Evolutionary conservation across 441 rosid species (phyloP).

Genomic region (Gossypium davidsonii): DNA sequence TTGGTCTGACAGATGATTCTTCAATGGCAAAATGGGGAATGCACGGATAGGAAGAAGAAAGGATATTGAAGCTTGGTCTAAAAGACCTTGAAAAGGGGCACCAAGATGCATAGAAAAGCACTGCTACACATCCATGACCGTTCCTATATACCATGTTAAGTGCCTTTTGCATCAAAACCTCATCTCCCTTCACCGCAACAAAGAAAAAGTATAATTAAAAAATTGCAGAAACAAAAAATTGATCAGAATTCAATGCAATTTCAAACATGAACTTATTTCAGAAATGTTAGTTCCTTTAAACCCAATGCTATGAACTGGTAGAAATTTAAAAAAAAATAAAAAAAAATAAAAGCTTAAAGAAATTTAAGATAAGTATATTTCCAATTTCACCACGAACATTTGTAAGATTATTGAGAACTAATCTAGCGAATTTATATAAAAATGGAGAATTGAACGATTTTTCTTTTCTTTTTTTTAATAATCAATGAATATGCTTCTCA

Average conservation of each 20-base stretch:
- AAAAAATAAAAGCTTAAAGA: not conserved
- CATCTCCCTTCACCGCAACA: slow-evolving; percentile 63
- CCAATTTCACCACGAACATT: not conserved
- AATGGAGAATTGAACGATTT: not conserved
- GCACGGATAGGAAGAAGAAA: slow-evolving; percentile 65
- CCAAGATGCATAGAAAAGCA: slow-evolving; percentile 92
- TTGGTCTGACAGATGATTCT: slow-evolving; percentile 81
- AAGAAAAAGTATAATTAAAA: slow-evolving; percentile 10
- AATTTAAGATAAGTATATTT: not conserved
- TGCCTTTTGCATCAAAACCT: slow-evolving; percentile 55
- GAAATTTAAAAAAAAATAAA: not conserved
- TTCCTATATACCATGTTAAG: slow-evolving; percentile 55
- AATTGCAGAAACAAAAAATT: not conserved
- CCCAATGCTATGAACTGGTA: not conserved
- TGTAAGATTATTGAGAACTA: not conserved
- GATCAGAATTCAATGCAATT: not conserved
- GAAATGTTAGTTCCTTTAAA: not conserved
- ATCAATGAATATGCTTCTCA: not conserved
- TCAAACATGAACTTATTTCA: not conserved
- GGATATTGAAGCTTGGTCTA: slow-evolving; percentile 55
- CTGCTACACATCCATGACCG: slow-evolving; percentile 55
- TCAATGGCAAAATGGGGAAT: slow-evolving; percentile 71
- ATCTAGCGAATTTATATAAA: not conserved
- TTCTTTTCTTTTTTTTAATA: not conserved
- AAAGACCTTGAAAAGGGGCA: slow-evolving; percentile 81